phyloP scores from a whole-genome alignment of 768 basidiomycete species.

The Leccinum variicolor region DNA sequence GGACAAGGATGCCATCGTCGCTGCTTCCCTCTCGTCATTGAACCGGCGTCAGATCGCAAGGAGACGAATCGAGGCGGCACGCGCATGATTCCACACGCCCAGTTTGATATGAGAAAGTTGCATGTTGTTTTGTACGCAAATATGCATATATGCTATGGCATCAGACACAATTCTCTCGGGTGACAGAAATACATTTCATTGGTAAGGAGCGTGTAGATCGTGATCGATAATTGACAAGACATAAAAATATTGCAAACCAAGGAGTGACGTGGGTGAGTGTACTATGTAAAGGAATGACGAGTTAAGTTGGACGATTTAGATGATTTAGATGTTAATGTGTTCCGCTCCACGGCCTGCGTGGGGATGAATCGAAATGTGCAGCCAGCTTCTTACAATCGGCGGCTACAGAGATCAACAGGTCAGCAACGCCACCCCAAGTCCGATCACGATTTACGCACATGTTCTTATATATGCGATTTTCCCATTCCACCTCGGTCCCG shows the following conservation, averaged over 20 bases:
- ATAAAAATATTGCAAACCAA: constrained; percentile 8
- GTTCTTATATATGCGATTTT: constrained; percentile 25
- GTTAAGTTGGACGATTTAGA: not conserved
- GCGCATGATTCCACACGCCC: constrained; percentile 41
- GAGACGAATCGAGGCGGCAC: constrained; percentile 83
- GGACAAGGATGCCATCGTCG: constrained; percentile 61
- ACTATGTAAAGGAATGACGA: not conserved
- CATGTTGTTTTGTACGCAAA: constrained; percentile 28
- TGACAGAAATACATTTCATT: not conserved
- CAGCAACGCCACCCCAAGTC: not conserved
- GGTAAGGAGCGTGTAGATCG: constrained; percentile 9
- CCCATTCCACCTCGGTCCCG: constrained; percentile 29
- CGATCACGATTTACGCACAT: constrained; percentile 18
- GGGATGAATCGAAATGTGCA: not conserved
- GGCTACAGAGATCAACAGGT: constrained; percentile 8
- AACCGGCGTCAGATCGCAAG: constrained; percentile 87
- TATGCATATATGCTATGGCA: constrained; percentile 30
- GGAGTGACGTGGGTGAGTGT: not conserved
- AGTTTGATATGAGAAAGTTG: constrained; percentile 3
- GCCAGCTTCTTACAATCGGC: not conserved
- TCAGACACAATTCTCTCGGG: not conserved
- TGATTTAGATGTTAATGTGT: not conserved
- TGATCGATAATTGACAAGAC: not conserved
- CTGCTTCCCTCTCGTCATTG: constrained; percentile 55
- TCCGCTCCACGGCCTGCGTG: constrained; percentile 3